Evolutionary conservation across 768 basidiomycete genomes (phyloP), one percentile per base, ranked within the genome.

Genomic region (Russula griseocarnosa): DNA sequence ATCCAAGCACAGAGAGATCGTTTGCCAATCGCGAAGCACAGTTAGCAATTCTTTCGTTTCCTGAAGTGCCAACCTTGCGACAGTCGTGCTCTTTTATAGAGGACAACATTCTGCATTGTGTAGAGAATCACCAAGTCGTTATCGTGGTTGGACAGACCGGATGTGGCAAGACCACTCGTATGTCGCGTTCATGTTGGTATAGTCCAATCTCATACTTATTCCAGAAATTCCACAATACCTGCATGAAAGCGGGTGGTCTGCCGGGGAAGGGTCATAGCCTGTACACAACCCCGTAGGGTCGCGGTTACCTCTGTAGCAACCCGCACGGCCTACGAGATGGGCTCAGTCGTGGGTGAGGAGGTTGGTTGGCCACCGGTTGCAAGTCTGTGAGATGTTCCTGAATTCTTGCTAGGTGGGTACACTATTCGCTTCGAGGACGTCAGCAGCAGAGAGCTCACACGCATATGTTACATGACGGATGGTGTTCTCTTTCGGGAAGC

Each of bases 401-500:
- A 69, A 84, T 94, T 22, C 11, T 55, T 38, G 22, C 3, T 64
- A 97, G 94, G 95, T 99, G 69, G 97, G 8, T 99, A 99, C 73
- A 91, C 91, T 7, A 98, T 99, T 66, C 87, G 97, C 10, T 98
- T 98, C 66, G 97, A 99, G 73, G 93, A 97, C 69, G 85, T 96
- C 58, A 91, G 88, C 70, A 83, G 83, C 72, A 92, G 90, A 70
- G 83, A 88, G 32, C 79, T 84, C 58, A 98, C 97, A 1, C 83
- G 92, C 30, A 92, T 99, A 73, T 82, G 94, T 47, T 99, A 98
- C 74, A 83, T 98, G 84, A 99, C 97, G 36, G 97, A 99, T 73
- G 97, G 97, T 51, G 95, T 98, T 87, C 85, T 99, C 42, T 98
- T 98, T 73, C 85, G 95, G 63, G 95, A 98, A 76, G 88, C 88